Conservation (phyloP, 805 yeast genomes). For the Kuraishia cidri region DNA sequence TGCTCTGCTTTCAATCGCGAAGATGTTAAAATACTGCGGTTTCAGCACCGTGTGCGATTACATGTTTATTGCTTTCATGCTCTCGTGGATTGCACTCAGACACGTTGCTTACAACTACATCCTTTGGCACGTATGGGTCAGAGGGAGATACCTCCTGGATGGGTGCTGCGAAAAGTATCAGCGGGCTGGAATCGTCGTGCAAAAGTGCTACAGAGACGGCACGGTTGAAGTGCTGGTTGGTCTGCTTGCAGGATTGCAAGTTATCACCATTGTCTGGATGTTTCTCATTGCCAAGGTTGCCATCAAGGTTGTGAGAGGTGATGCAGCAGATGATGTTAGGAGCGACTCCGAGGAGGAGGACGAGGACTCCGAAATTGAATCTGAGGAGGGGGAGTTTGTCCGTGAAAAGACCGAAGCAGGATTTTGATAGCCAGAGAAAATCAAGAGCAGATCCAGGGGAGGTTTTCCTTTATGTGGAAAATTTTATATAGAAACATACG, state of each 20-base stretch:
- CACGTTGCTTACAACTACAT: conserved; percentile 69
- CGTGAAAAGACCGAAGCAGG: too few species aligned
- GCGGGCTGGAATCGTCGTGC: conserved; percentile 5
- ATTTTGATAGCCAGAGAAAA: too few species aligned
- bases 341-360: conserved; percentile 72
- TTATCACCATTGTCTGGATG: conserved; percentile 66
- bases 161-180: conserved; percentile 25
- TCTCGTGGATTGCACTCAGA: conserved; percentile 62
- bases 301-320: conserved; percentile 58
- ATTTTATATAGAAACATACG: too few species aligned
- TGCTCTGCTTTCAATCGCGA: conserved; percentile 61
- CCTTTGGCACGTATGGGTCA: conserved; percentile 46
- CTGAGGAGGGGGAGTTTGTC: too few species aligned
- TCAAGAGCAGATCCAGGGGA: too few species aligned
- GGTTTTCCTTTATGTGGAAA: too few species aligned
- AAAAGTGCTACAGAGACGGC: conserved; percentile 40
- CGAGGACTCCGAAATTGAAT: too few species aligned
- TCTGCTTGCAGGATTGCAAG: conserved; percentile 58
- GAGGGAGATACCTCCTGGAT: conserved; percentile 35
- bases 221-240: conserved; percentile 38
- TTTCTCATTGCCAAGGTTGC: conserved; percentile 65
- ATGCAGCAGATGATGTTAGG: conserved; percentile 78
- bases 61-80: conserved; percentile 57
- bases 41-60: conserved; percentile 51
- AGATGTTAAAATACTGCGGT: conserved; percentile 69